Conservation (phyloP, 2,329 filamentous ascomycete species). For the Sordariomycetes sp. region DNA sequence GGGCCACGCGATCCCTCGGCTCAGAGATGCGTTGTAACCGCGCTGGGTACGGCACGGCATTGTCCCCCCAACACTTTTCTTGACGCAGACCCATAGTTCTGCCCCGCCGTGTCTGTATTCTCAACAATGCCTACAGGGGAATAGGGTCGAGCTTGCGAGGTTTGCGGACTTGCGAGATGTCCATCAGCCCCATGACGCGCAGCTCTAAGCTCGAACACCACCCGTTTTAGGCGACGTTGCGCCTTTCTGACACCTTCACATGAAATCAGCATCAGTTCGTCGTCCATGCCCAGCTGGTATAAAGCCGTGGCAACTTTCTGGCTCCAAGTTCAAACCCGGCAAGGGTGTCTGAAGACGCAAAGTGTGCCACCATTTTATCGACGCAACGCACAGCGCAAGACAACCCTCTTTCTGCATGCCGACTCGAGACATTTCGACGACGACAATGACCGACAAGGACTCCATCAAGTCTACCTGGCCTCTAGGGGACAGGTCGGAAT, state of each 20-base stretch:
- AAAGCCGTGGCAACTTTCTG: neutral
- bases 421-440: neutral
- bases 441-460: neutral
- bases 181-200: neutral
- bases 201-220: neutral
- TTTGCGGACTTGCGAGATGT: neutral
- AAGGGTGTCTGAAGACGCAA: neutral
- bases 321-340: neutral
- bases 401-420: neutral
- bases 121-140: neutral
- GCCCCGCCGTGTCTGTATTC: neutral
- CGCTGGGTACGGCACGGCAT: neutral
- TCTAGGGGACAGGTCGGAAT: neutral
- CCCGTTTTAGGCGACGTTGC: neutral
- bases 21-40: neutral
- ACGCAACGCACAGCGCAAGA: neutral
- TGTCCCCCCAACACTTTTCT: neutral
- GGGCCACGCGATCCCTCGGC: neutral
- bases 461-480: neutral
- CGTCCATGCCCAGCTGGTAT: neutral
- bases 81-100: neutral
- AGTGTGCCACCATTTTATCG: neutral
- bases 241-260: neutral
- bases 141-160: neutral
- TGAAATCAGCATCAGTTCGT: neutral